Evolutionary conservation across 2,329 filamentous ascomycete genomes (phyloP), one percentile per base, ranked within the genome.

Genomic region (Didymella lethalis): DNA sequence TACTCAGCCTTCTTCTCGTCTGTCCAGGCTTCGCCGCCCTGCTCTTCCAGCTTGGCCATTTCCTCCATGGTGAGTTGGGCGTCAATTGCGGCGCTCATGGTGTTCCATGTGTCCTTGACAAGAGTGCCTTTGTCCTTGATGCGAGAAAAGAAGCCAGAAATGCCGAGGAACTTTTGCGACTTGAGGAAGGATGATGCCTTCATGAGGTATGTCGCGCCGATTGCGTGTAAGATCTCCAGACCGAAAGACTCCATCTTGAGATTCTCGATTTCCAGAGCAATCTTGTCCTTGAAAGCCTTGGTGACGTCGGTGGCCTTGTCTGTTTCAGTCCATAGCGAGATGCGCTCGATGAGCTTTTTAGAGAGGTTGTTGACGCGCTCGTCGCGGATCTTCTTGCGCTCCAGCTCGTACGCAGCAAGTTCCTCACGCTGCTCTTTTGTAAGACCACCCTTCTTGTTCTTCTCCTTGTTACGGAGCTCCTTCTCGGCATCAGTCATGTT

Each of bases 201-300:
- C 76, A 88, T 88, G 28, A 95, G 80, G 78, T 99, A 99, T 4
- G 92, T 96, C 67, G 90, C 85, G 16, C 95, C 95, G 70, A 99
- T 96, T 45, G 95, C 93, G 77, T 98, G 94, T 48, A 97, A 83
- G 68, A 98, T 98, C 69, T 99, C 95, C 41, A 99, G 84, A 50
- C 95, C 95, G 70, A 99, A 99, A 0, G 91, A 96, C 80, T 99
- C 95, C 92, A 99, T 99, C 84, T 98, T 99, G 69, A 99, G 83
- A 75, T 98, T 96, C 82, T 99, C 95, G 26, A 96, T 92, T 80
- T 99, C 95, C 40, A 98, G 87, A 40, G 89, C 87, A 67, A 91
- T 97, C 86, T 99, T 97, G 76, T 94, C 92, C 76, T 93, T 89
- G 82, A 98, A 99, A 0, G 95, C 91, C 57, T 81, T 82, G 32